phyloP scores from a whole-genome alignment of 192 early-diverging fungal genomes.

The Coemansia sp. region DNA sequence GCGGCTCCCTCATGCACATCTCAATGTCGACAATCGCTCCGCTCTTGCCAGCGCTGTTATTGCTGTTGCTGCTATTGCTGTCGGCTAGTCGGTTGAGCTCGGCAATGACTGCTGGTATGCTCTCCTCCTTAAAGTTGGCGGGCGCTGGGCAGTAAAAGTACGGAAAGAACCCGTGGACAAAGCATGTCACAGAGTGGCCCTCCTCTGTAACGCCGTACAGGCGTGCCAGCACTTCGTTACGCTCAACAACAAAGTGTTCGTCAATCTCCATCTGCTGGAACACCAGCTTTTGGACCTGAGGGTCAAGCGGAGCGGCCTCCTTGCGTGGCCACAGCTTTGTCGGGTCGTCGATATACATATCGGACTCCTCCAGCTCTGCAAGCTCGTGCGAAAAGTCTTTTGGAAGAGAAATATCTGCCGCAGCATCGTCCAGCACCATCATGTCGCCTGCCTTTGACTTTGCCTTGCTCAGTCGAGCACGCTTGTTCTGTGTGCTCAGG shows the following conservation, averaged over 20 bases:
- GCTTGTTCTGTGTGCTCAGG: conserved; percentile 35
- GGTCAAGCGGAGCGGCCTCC: conserved; percentile 29
- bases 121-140: conserved; percentile 63
- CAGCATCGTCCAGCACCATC: conserved; percentile 13
- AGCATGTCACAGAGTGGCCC: conserved; percentile 89
- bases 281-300: conserved; percentile 55
- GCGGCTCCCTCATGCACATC: conserved; percentile 74
- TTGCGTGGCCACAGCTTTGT: conserved; percentile 30
- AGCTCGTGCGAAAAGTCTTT: conserved; percentile 56
- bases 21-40: conserved; percentile 48
- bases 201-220: conserved; percentile 88
- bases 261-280: conserved; percentile 98
- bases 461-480: conserved; percentile 36
- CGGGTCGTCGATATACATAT: conserved; percentile 29
- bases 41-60: conserved; percentile 5
- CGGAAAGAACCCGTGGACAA: conserved; percentile 86
- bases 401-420: conserved; percentile 27
- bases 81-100: conserved; percentile 48
- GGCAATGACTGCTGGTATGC: conserved; percentile 54
- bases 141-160: conserved; percentile 97
- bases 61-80: conserved; percentile 29
- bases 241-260: conserved; percentile 64
- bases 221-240: conserved; percentile 64
- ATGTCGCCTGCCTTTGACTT: conserved; percentile 26
- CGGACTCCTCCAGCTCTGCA: conserved; percentile 35